Base-by-base conservation (phyloP, 2,329 filamentous ascomycete genomes). In the Aspergillus fischeri region DNA sequence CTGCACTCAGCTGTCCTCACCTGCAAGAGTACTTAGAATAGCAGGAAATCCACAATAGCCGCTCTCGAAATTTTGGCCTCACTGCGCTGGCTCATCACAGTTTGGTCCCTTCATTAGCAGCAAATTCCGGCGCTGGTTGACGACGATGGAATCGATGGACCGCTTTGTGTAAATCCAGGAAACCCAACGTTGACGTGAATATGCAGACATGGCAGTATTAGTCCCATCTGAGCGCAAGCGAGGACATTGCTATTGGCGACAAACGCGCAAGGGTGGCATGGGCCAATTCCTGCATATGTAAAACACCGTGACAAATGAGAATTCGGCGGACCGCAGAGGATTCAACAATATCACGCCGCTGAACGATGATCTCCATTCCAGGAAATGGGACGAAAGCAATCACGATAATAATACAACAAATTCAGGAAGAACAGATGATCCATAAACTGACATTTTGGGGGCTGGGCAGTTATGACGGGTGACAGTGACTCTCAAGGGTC, bases 1-100 rank as follows among this genome's bases (percentile, higher is more conserved):
- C 65, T 11, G 60, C 62, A 63, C 59, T 57, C 64, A 61, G 52
- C 64, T 63, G 60, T 56, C 59, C 21, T 64, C 56, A 58, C 21
- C 52, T 63, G 61, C 60, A 55, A 55, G 58, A 55, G 56, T 57
- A 63, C 63, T 60, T 54, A 59, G 42, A 53, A 38, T 7, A 38
- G 56, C 55, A 58, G 48, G 20, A 51, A 57, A 54, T 27, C 56
- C 53, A 45, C 53, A 53, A 63, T 54, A 59, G 49, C 47, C n/a
- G 49, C 51, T 44, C 54, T 49, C 47, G 48, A 47, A 44, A 55
- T 44, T 29, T 17, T 52, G 41, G 41, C 28, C n/a, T 48, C 44
- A 44, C 27, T 25, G 41, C 25, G 38, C 44, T 42, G 38, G 41
- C 54, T 29, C 14, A 48, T 41, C 28, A 28, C 41, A 41, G 42